phyloP scores from a whole-genome alignment of 2,329 filamentous ascomycete genomes.

The Cercospora sp. region DNA sequence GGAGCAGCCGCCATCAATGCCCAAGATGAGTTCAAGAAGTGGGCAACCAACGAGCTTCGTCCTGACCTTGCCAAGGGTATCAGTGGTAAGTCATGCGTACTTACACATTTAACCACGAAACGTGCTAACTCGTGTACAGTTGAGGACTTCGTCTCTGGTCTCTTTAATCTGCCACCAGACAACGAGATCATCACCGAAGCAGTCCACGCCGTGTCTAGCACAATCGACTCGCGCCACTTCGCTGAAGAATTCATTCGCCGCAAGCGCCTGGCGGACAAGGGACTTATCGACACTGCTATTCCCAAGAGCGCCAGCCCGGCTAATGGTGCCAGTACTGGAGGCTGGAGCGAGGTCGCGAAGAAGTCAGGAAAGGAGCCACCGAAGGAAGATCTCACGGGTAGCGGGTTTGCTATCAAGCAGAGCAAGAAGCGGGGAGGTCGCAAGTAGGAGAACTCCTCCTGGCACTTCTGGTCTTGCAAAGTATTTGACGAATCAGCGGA shows the following conservation, averaged over 20 bases:
- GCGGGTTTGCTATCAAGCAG: conserved; percentile 84
- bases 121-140: conserved; percentile 55
- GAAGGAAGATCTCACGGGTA: conserved; percentile 45
- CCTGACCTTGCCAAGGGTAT: conserved; percentile 70
- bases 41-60: conserved; percentile 76
- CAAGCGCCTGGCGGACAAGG: conserved; percentile 90
- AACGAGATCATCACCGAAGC: conserved; percentile 82
- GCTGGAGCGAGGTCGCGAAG: conserved; percentile 97
- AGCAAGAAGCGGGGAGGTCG: conserved; percentile 78
- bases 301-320: conserved; percentile 52
- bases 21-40: conserved; percentile 90
- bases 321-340: conserved; percentile 41
- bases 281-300: conserved; percentile 64
- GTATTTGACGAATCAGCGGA: not conserved
- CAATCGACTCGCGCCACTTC: conserved; percentile 90
- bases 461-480: not conserved
- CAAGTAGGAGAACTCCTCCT: conserved; percentile 24
- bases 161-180: conserved; percentile 75
- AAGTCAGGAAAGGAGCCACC: conserved; percentile 57
- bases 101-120: not conserved
- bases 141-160: conserved; percentile 74
- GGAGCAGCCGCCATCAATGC: conserved; percentile 60
- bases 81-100: conserved; percentile 55
- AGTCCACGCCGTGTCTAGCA: conserved; percentile 81
- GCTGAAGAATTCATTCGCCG: conserved; percentile 92